These are phyloP conservation scores for Allium fistulosum DNA, from an alignment of 106 monocot species.

Conservation along the genomic window DNA sequence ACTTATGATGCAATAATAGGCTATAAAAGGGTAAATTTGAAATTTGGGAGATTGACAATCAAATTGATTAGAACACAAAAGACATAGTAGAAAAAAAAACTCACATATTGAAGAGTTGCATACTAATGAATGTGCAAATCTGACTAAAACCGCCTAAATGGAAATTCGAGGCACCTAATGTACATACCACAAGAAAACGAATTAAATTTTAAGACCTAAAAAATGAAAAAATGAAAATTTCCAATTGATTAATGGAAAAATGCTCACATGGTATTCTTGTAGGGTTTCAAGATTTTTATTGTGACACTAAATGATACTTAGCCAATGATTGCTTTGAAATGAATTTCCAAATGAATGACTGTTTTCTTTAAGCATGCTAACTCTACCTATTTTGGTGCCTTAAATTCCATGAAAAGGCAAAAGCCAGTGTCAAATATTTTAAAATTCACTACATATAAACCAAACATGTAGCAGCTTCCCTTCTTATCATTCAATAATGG, in stretches of 20 bases:
- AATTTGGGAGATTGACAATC: not conserved
- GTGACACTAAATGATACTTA: slow-evolving; percentile 63
- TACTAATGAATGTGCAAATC: slow-evolving; percentile 77
- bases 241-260: not conserved
- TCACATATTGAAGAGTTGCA: slow-evolving; percentile 94
- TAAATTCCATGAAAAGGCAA: not conserved
- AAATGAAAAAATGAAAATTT: not conserved
- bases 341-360: slow-evolving; percentile 69
- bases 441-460: not conserved
- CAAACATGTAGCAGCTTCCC: no score
- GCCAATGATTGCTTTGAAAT: slow-evolving; percentile 59
- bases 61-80: no score
- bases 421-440: not conserved
- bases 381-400: slow-evolving; percentile 75
- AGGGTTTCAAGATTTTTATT: slow-evolving; percentile 57
- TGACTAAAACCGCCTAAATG: slow-evolving; percentile 65
- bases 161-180: slow-evolving; percentile 65
- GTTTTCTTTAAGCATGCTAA: slow-evolving; percentile 49
- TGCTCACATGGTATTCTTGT: slow-evolving; percentile 84
- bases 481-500: no score
- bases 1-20: slow-evolving; percentile 82
- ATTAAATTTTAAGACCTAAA: not conserved
- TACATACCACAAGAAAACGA: slow-evolving; percentile 7
- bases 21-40: slow-evolving; percentile 20
- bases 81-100: no score